A percentile compares a stretch with the other conserved stretches of the same genome.
Conservation (phyloP, 441 rosid species). For the Gossypium trilobum region DNA sequence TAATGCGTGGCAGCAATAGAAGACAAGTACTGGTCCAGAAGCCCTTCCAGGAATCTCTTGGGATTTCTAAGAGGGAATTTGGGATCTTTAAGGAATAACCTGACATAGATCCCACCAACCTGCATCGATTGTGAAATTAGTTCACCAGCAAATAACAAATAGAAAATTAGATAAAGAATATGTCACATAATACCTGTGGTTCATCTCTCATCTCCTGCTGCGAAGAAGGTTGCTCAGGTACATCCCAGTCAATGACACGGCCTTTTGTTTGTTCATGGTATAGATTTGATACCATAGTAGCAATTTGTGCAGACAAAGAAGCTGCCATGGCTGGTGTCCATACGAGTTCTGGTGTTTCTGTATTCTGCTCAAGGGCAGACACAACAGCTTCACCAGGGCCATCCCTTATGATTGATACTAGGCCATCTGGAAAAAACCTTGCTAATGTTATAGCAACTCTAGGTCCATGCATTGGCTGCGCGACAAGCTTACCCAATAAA, state of each 20-base stretch:
- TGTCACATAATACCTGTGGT: constrained; percentile 58
- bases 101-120: constrained; percentile 96
- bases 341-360: constrained; percentile 98
- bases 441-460: constrained; percentile 94
- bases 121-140: constrained; percentile 30
- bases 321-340: constrained; percentile 99
- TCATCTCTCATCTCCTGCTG: constrained; percentile 91
- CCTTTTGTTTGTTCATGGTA: constrained; percentile 93
- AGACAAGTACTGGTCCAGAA: constrained; percentile 86
- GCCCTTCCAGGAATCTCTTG: constrained; percentile 91
- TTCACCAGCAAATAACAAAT: constrained; percentile 6
- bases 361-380: constrained; percentile 78
- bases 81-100: constrained; percentile 93
- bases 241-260: constrained; percentile 92
- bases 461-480: constrained; percentile 99
- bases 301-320: constrained; percentile 90
- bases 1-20: constrained; percentile 93
- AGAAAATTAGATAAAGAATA: background rate
- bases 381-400: constrained; percentile 99
- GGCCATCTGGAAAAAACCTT: constrained; percentile 93
- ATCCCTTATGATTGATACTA: constrained; percentile 86
- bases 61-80: constrained; percentile 96
- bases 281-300: constrained; percentile 89
- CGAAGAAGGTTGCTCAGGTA: constrained; percentile 92
- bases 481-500: constrained; percentile 89